Conservation (phyloP, 1,139 yeast genomes). For the Suhomyces taliae region DNA sequence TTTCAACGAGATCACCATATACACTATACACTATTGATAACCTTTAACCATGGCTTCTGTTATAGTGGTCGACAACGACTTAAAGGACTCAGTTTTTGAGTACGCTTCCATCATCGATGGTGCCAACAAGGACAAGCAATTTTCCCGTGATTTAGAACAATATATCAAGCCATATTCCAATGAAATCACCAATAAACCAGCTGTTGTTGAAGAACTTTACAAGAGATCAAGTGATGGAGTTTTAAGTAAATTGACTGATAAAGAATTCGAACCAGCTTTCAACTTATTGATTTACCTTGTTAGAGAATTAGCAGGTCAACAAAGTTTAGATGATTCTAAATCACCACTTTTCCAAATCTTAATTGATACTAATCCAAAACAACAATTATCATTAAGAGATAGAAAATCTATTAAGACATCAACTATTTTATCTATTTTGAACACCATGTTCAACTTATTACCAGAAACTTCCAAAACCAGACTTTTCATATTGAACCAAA, state of each 20-base stretch:
- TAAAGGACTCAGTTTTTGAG: constrained; percentile 44
- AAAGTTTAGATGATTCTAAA: constrained; percentile 27
- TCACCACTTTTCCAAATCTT: constrained; percentile 34
- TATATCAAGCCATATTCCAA: constrained; percentile 24
- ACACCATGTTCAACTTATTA: constrained; percentile 46
- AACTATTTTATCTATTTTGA: constrained; percentile 43
- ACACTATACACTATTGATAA: neutral
- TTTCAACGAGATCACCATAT: constrained; percentile 3
- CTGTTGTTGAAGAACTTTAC: constrained; percentile 29
- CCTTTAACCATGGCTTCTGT: constrained; percentile 40
- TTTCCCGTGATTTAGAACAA: constrained; percentile 29
- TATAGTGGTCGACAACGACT: constrained; percentile 47
- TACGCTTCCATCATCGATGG: constrained; percentile 42
- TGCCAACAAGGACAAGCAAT: constrained; percentile 26
- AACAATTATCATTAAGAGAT: constrained; percentile 47
- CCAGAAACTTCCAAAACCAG: constrained; percentile 37
- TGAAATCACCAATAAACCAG: constrained; percentile 30
- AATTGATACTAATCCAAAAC: constrained; percentile 35
- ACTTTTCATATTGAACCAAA: constrained; percentile 32
- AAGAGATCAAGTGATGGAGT: constrained; percentile 18
- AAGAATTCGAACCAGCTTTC: constrained; percentile 48
- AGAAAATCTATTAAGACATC: constrained; percentile 47
- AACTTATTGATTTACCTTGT: constrained; percentile 43
- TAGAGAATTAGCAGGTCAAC: constrained; percentile 28
- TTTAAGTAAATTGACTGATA: constrained; percentile 40